Evolutionary conservation across 257 asterid species (phyloP), one percentile per base, ranked within the genome.

Genomic region (Anisodus acutangulus): DNA sequence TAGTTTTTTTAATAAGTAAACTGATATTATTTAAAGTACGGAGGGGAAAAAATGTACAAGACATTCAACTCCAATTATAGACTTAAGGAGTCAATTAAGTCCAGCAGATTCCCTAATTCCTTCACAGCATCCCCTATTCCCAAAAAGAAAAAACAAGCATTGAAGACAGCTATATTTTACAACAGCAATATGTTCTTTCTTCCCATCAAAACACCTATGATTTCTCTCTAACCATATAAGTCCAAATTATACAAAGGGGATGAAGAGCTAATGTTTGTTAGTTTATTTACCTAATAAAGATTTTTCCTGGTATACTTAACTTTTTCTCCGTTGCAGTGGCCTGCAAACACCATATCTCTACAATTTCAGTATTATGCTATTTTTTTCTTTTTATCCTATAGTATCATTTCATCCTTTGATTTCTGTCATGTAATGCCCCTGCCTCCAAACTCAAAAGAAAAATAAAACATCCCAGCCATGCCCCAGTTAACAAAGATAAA

Each of bases 321-420:
- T 9, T 43, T 43, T n/a, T 69, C 78, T 15, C 41, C 26, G 53
- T 69, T 41, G 35, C 78, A 69, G 16, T 69, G 54, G 11, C 54
- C 54, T 69, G 54, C 31, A 69, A 15, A 69, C 31, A 69, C 12
- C 22, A 69, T 69, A 39, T 16, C 8, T 41, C 45, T 69, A 41
- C 54, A 39, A 69, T 49, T 69, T 41, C 54, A 16, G 9, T n/a
- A 71, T 45, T 26, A 49, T 11, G n/a, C 49, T 31, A 31, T 31
- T 6, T 51, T 51, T 26, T 13, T 16, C 47, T 11, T 31, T 8
- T 11, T 4, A 8, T 53, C 13, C 31, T 51, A 26, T 53, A 12
- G 2, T 26, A 9, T 15, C 64, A 78, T 78, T 78, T 78, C 31
- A 78, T 57, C 15, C 81, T 76, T 31, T 12, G 19, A 76, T 78